A percentile compares a stretch with the other conserved stretches of the same genome.
Conservation (phyloP, 805 yeast genomes). For the Yarrowia bubula region DNA sequence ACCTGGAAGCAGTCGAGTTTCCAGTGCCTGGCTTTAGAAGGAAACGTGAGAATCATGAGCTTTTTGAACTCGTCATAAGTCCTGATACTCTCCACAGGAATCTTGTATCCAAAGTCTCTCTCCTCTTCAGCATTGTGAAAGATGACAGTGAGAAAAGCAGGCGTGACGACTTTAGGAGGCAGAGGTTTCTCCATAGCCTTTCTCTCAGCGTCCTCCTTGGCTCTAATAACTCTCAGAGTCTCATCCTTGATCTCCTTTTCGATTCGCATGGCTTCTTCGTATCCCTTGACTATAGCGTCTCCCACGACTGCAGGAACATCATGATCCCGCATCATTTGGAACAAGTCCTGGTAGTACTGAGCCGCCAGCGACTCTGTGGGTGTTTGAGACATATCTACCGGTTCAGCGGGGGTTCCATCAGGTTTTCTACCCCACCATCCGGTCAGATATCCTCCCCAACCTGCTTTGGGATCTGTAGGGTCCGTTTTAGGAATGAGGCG, state of each 20-base stretch:
- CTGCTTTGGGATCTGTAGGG: neutral
- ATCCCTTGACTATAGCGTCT: slow-evolving; percentile 9
- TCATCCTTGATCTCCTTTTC: slow-evolving; percentile 12
- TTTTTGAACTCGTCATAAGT: slow-evolving; percentile 8
- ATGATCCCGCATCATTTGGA: slow-evolving; percentile 13
- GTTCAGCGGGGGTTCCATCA: neutral
- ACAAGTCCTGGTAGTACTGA: slow-evolving; percentile 13
- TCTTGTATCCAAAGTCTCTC: slow-evolving; percentile 12
- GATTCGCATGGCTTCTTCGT: slow-evolving; percentile 9
- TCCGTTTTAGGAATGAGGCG: neutral
- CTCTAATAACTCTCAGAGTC: neutral
- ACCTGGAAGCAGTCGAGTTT: slow-evolving; percentile 19
- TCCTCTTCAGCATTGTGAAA: neutral
- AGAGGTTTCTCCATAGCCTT: neutral
- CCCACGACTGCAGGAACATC: neutral
- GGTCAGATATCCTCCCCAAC: neutral
- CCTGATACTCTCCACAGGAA: slow-evolving; percentile 13
- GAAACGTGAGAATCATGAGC: neutral
- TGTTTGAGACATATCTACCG: neutral
- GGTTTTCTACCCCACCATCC: neutral
- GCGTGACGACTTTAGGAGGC: neutral
- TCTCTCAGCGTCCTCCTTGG: neutral
- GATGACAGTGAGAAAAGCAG: neutral
- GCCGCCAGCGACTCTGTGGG: slow-evolving; percentile 1
- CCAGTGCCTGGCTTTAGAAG: slow-evolving; percentile 16